These are phyloP conservation scores for Aurantiochytrium sp. DNA, from an alignment of 108 stramenopile species.

Conservation along the genomic window DNA sequence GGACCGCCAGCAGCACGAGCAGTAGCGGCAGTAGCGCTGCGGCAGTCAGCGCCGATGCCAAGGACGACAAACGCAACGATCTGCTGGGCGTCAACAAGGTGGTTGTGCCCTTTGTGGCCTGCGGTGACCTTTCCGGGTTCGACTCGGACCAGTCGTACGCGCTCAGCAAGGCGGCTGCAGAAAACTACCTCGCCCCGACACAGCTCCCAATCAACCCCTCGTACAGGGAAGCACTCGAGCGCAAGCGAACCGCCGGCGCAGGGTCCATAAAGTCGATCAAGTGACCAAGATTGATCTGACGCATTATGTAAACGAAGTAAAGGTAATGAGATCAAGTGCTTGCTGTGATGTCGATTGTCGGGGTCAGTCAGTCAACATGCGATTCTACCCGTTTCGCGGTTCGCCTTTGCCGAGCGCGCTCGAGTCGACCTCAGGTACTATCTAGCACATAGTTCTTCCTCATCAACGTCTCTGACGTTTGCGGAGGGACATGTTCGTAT, in stretches of 20 bases:
- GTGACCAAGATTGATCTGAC: neutral
- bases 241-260: neutral
- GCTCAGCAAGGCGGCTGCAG: neutral
- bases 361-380: too few relatives aligned
- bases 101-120: constrained; percentile 43
- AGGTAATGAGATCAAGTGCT: too few relatives aligned
- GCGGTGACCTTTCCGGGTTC: constrained; percentile 43
- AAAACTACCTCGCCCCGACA: neutral
- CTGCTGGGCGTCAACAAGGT: constrained; percentile 2
- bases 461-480: neutral
- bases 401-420: too few relatives aligned
- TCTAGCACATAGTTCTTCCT: neutral
- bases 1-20: neutral
- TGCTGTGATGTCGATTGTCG: too few relatives aligned
- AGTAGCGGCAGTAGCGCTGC: neutral
- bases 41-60: too few relatives aligned
- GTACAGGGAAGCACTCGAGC: neutral
- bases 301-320: too few relatives aligned
- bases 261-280: neutral
- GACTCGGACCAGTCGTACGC: constrained; percentile 21
- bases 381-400: too few relatives aligned
- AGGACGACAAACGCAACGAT: neutral
- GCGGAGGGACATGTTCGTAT: neutral
- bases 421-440: constrained; percentile 11
- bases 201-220: constrained; percentile 29